Percentiles rank a stretch among this genome's conserved stretches.
These are phyloP conservation scores for Neurospora cerealis DNA, from an alignment of 495 filamentous ascomycete genomes.

Conservation along the genomic window DNA sequence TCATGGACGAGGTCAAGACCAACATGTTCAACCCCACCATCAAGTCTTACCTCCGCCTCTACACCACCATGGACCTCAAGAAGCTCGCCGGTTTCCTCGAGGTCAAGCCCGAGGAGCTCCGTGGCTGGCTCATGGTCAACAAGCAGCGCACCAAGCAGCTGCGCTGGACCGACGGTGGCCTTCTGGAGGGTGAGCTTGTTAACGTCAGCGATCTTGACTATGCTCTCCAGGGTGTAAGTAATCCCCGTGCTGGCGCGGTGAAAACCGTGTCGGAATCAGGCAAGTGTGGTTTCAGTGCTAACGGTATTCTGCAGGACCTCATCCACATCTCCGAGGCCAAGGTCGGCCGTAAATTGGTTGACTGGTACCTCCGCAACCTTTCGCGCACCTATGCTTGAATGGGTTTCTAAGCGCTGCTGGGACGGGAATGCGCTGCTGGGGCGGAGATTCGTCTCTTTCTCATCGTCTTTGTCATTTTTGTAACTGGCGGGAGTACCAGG, in stretches of 20 bases:
- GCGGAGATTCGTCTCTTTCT: neutral
- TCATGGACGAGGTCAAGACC: constrained; percentile 98
- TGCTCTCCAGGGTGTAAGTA: constrained; percentile 78
- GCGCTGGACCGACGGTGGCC: constrained; percentile 80
- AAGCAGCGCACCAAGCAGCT: constrained; percentile 97
- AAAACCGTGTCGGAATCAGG: neutral
- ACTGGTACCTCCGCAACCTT: constrained; percentile 98
- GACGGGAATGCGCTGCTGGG: neutral
- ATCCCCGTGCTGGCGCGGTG: neutral
- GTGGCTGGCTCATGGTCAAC: constrained; percentile 85
- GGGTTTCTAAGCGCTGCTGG: neutral
- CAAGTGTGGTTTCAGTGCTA: neutral
- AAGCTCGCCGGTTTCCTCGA: constrained; percentile 97
- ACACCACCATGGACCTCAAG: constrained; percentile 98
- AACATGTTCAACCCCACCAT: constrained; percentile 94
- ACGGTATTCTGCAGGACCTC: constrained; percentile 49
- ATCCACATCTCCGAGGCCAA: constrained; percentile 99
- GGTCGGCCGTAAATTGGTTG: constrained; percentile 89
- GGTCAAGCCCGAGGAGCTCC: constrained; percentile 82
- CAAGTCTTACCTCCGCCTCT: constrained; percentile 96
- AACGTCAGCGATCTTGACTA: constrained; percentile 93
- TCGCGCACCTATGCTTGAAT: constrained; percentile 65
- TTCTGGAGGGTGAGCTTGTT: constrained; percentile 85
- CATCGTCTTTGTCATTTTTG: constrained; percentile 4
- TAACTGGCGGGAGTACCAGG: constrained; percentile 2